phyloP scores from a whole-genome alignment of 2,329 filamentous ascomycete species.

The Phaeophleospora eucalypticola region DNA sequence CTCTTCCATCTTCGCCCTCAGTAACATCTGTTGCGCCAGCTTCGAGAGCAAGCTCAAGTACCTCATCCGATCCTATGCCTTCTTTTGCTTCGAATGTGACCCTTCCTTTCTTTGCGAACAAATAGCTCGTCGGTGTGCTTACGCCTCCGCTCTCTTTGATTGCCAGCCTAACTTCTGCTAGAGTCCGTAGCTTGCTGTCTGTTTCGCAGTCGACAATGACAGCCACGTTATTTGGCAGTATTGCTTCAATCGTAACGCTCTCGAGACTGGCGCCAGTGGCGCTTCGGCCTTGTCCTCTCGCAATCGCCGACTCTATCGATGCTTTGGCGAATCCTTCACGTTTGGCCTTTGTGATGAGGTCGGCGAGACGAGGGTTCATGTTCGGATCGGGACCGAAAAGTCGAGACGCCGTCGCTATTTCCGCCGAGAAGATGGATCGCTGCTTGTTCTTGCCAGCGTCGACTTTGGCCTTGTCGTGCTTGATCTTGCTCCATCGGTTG shows the following conservation, averaged over 20 bases:
- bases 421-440: conserved; percentile 64
- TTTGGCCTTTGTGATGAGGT: conserved; percentile 71
- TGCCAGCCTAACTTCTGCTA: conserved; percentile 67
- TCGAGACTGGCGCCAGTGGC: conserved; percentile 72
- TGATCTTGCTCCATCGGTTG: conserved; percentile 94
- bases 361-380: conserved; percentile 70
- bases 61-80: conserved; percentile 59
- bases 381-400: conserved; percentile 72
- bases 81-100: conserved; percentile 63
- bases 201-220: conserved; percentile 82
- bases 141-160: conserved; percentile 70
- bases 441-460: conserved; percentile 74
- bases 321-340: conserved; percentile 81
- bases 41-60: conserved; percentile 78
- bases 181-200: conserved; percentile 69
- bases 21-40: conserved; percentile 74
- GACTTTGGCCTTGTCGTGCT: conserved; percentile 85
- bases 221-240: conserved; percentile 69
- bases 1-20: conserved; percentile 61
- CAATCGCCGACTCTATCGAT: conserved; percentile 78
- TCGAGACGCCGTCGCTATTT: conserved; percentile 71
- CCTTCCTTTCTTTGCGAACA: conserved; percentile 78
- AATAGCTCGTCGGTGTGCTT: conserved; percentile 70
- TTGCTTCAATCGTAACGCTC: conserved; percentile 70
- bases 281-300: conserved; percentile 81